Evolutionary conservation across 768 basidiomycete species (phyloP), one percentile per base, ranked within the genome.

Genomic region (Mycena epipterygia): DNA sequence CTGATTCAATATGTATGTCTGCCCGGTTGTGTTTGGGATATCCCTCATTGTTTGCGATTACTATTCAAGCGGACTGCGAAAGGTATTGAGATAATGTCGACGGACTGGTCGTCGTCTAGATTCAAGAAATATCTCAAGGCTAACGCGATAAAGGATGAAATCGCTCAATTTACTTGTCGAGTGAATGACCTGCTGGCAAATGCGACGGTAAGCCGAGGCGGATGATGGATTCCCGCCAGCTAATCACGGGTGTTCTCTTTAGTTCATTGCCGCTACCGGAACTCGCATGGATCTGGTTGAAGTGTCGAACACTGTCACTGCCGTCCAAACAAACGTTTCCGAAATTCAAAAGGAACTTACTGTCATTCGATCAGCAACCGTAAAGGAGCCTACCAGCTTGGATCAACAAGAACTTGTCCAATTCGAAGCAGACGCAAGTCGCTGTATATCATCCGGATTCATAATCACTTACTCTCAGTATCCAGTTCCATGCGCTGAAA

Each of bases 111-210:
- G 1, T 57, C 64, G 1, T 65, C 64, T 0, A 65, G n/a, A n/a
- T 65, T 65, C 32, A 65, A 29, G 64, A 65, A 37, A 56, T 65
- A 65, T 19, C 11, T 65, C 16, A 65, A 65, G 11, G 12, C 30
- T 0, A 23, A 65, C 42, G 2, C 13, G 13, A 39, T 64, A 2
- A 13, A 30, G 11, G 63, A 64, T 3, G 37, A 55, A 4, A 55
- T 65, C 13, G 33, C 55, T 12, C 53, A 27, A 9, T 65, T 65
- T 19, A 33, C 53, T 9, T 55, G 53, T 4, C 30, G 32, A 19
- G 41, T 65, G 3, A 13, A 9, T 8, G 64, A 65, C 30, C 7
- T 65, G 33, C 52, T 53, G 5, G 64, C 64, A 1, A 33, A 65
- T 35, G 55, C 64, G 0, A 57, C 64, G 32, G 64, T 65, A 5